Evolutionary conservation across 306 rosid genomes (phyloP).

Genomic region (Prunus mume): DNA sequence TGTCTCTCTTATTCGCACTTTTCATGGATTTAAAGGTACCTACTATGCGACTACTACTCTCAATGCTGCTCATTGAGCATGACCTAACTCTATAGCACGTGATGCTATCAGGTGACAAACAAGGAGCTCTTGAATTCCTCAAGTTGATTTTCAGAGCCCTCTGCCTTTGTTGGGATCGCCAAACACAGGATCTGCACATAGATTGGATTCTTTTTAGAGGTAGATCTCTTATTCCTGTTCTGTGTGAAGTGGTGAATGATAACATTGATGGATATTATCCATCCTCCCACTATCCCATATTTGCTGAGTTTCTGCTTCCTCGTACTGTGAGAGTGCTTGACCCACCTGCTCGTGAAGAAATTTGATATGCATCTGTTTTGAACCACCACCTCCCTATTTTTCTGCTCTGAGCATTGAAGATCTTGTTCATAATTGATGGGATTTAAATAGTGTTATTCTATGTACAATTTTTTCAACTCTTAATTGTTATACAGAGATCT

Average conservation of each 20-base stretch:
- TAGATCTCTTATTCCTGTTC: slow-evolving; percentile 84
- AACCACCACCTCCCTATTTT: not conserved
- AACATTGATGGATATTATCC: slow-evolving; percentile 83
- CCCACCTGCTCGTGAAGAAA: slow-evolving; percentile 53
- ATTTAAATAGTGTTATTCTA: not conserved
- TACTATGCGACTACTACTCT: slow-evolving; percentile 5
- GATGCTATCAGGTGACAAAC: slow-evolving; percentile 74
- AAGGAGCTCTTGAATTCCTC: slow-evolving; percentile 84
- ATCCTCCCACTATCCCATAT: slow-evolving; percentile 88
- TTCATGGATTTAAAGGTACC: slow-evolving; percentile 93
- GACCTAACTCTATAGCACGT: slow-evolving; percentile 9
- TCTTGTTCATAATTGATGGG: not conserved
- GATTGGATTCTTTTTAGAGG: slow-evolving; percentile 99
- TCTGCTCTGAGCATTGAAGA: not conserved
- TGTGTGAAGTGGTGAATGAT: slow-evolving; percentile 88
- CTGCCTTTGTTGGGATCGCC: slow-evolving; percentile 99
- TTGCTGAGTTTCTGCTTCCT: slow-evolving; percentile 93
- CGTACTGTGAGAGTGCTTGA: slow-evolving; percentile 78
- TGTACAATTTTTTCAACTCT: not conserved
- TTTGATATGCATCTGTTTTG: slow-evolving; percentile 34
- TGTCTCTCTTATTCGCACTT: slow-evolving; percentile 77
- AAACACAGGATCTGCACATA: slow-evolving; percentile 91
- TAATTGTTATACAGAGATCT: not conserved
- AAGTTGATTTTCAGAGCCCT: slow-evolving; percentile 92
- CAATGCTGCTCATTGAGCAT: slow-evolving; percentile 11